Evolutionary conservation across 768 basidiomycete species (phyloP).

Genomic region (Ephemerocybe angulata): DNA sequence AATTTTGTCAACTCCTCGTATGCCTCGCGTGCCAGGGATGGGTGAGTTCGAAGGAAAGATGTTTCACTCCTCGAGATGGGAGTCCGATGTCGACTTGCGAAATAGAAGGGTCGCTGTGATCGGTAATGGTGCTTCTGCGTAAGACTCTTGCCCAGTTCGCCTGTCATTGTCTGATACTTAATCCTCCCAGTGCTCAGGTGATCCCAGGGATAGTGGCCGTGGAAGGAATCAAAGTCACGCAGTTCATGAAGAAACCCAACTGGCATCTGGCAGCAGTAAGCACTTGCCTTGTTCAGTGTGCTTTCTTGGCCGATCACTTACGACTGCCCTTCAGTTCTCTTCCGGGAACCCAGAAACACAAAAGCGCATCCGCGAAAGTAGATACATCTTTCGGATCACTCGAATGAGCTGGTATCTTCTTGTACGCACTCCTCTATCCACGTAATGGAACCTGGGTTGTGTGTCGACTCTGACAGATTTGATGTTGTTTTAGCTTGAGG

Average conservation of each 20-base stretch:
- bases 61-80: conserved; percentile 20
- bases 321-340: neutral
- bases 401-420: too few species aligned
- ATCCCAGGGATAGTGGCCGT: neutral
- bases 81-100: conserved; percentile 14
- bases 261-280: neutral
- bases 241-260: neutral
- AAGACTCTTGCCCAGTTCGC: neutral
- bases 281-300: neutral
- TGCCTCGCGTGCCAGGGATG: conserved; percentile 15
- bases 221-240: neutral
- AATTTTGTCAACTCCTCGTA: neutral
- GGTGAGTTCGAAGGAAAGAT: conserved; percentile 15
- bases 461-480: too few species aligned
- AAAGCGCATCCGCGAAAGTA: neutral
- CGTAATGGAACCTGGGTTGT: too few species aligned
- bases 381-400: too few species aligned
- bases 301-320: neutral
- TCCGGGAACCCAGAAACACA: neutral
- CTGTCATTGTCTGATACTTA: too few species aligned
- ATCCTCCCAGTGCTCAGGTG: neutral
- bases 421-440: too few species aligned
- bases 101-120: conserved; percentile 11
- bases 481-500: neutral
- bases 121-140: conserved; percentile 13